Conservation (phyloP, 495 filamentous ascomycete species). For the Penicillium lividum region DNA sequence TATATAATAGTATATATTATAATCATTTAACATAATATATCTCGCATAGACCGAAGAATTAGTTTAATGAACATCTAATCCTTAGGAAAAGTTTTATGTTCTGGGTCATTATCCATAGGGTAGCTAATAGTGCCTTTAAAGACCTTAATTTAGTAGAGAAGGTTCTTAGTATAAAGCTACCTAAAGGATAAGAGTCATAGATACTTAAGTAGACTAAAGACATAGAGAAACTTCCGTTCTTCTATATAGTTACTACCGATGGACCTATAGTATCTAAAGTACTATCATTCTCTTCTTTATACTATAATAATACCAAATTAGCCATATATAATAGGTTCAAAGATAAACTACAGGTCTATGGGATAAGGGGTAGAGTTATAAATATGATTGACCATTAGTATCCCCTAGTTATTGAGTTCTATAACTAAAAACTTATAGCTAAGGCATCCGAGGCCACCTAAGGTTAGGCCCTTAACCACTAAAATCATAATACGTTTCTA, state of each 20-base stretch:
- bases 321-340: constrained; percentile 21
- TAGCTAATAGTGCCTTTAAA: constrained; percentile 28
- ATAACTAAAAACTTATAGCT: constrained; percentile 10
- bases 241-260: neutral
- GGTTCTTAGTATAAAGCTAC: constrained; percentile 17
- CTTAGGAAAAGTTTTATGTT: constrained; percentile 26
- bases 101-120: constrained; percentile 19
- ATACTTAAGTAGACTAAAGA: constrained; percentile 10
- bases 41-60: constrained; percentile 19
- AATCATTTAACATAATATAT: neutral
- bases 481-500: constrained; percentile 25
- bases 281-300: constrained; percentile 7
- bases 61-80: constrained; percentile 21
- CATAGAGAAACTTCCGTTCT: neutral
- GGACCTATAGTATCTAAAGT: neutral
- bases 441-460: constrained; percentile 26
- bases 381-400: neutral
- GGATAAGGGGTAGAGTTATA: constrained; percentile 20
- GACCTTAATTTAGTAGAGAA: constrained; percentile 17
- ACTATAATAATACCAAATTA: constrained; percentile 21
- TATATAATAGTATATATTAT: neutral
- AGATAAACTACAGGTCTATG: constrained; percentile 21
- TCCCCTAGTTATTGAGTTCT: neutral
- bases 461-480: constrained; percentile 23
- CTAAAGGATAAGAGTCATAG: constrained; percentile 24